Base-by-base conservation (phyloP, 1,284 basidiomycete genomes). In the Moesziomyces sp. region DNA sequence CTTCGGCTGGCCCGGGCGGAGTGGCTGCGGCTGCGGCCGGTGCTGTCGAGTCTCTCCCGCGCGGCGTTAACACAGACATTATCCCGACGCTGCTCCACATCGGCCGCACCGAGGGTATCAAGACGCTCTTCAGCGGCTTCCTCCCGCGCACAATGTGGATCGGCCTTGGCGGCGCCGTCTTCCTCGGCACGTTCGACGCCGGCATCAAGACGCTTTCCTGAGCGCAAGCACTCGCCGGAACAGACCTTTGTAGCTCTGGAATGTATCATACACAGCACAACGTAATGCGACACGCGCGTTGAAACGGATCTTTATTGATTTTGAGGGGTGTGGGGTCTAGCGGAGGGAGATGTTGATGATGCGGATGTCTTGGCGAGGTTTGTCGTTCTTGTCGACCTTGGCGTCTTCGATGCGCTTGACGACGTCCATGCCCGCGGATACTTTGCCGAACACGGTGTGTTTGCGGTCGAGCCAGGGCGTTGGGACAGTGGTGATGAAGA, bases 401-500 rank as follows among this genome's bases (percentile, higher is more conserved):
- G 71, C 79, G 47, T 98, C 94, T 82, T 99, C 99, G 83, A 93
- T 95, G 85, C 96, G 93, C 54, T 87, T 87, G 24, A 89, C 85
- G 8, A 88, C 86, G 58, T 89, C 88, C 55, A 88, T 82, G 0
- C 88, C 88, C 0, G 85, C 84, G 1, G 84, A 84, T 3, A 86
- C 88, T 19, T 87, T 83, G 0, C 88, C 88, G 74, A 89, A 89
- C 58, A 89, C 85, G 5, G 87, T 88, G 73, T 89, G 88, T 81
- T 88, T 88, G 63, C 86, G 85, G 68, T 89, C 87, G 55, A 99
- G 87, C 94, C 94, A 97, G 8, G 94, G 93, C 6, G 93, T 93
- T 13, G 95, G 92, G 2, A 91, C 94, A 3, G 94, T 97, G 3
- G 97, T 99, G 84, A 99, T 95, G 86, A 99, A 99, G 87, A 99